Evolutionary conservation across 257 asterid species (phyloP).

Genomic region (Haberlea rhodopensis): DNA sequence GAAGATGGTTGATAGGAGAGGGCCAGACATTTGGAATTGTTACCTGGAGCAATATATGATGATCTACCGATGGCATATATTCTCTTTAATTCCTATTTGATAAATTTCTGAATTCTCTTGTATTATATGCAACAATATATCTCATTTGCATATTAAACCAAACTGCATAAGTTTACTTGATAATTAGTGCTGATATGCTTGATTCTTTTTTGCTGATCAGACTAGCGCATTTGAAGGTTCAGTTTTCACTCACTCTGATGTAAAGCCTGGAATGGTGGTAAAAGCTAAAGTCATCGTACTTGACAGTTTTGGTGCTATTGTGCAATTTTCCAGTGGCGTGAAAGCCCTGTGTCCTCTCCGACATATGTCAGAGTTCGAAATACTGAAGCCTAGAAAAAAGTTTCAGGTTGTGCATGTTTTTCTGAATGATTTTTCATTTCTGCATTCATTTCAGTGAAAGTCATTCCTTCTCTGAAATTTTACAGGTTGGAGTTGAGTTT

Average conservation of each 20-base stretch:
- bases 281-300: conserved; percentile 83
- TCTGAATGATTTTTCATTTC: conserved; percentile 16
- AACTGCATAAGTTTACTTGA: conserved; percentile 1
- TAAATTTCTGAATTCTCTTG: not conserved
- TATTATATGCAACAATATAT: conserved; percentile 4
- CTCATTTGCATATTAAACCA: not conserved
- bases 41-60: conserved; percentile 2
- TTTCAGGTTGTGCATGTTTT: conserved; percentile 62
- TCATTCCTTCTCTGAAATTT: conserved; percentile 28
- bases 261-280: conserved; percentile 96
- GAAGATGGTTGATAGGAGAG: not conserved
- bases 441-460: conserved; percentile 18
- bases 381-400: conserved; percentile 85
- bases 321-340: conserved; percentile 83
- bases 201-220: conserved; percentile 41
- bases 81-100: not conserved
- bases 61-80: conserved; percentile 4
- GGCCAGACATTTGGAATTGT: not conserved
- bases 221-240: conserved; percentile 88
- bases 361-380: conserved; percentile 98
- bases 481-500: conserved; percentile 81
- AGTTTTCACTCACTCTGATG: conserved; percentile 93
- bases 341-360: conserved; percentile 99
- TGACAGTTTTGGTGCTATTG: conserved; percentile 84
- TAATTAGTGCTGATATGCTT: not conserved